A percentile compares a stretch with the other conserved stretches of the same genome.
Conservation (phyloP, 257 asterid genomes). For the Penstemon eatonii region DNA sequence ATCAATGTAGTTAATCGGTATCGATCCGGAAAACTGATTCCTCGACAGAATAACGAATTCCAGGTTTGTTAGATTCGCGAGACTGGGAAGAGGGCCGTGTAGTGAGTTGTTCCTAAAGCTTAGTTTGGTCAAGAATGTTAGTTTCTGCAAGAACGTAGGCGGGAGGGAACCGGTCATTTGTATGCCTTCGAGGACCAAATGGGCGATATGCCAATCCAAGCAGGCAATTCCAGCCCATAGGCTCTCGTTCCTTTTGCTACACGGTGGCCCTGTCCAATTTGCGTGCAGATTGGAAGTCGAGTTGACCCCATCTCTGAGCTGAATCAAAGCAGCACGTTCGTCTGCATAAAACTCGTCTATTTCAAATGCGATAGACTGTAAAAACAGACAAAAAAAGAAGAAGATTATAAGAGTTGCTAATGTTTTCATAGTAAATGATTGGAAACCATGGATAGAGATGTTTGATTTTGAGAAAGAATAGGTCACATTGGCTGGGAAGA, state of each 20-base stretch:
- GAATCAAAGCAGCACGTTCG: constrained; percentile 60
- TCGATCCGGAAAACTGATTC: constrained; percentile 58
- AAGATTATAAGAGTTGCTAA: constrained; percentile 18
- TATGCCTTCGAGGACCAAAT: constrained; percentile 53
- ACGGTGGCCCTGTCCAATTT: constrained; percentile 82
- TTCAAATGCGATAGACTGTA: constrained; percentile 13
- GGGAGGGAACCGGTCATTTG: constrained; percentile 51
- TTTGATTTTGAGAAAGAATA: neutral
- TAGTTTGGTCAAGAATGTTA: constrained; percentile 52
- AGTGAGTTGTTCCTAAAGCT: constrained; percentile 58
- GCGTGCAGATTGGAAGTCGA: constrained; percentile 48
- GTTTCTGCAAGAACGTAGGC: constrained; percentile 40
- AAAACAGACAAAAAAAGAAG: constrained; percentile 14
- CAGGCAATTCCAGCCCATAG: constrained; percentile 66
- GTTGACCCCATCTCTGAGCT: constrained; percentile 50
- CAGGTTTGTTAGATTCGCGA: constrained; percentile 40
- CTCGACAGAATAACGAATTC: constrained; percentile 43
- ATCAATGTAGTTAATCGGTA: constrained; percentile 41
- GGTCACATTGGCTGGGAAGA: neutral
- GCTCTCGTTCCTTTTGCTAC: constrained; percentile 46
- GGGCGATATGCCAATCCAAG: constrained; percentile 48
- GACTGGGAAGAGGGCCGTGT: constrained; percentile 53
- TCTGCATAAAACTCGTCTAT: constrained; percentile 37
- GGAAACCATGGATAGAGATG: constrained; percentile 19
- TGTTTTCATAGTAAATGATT: constrained; percentile 27